Evolutionary conservation across 768 basidiomycete genomes (phyloP), one percentile per base, ranked within the genome.

Genomic region (Suillus occidentalis): DNA sequence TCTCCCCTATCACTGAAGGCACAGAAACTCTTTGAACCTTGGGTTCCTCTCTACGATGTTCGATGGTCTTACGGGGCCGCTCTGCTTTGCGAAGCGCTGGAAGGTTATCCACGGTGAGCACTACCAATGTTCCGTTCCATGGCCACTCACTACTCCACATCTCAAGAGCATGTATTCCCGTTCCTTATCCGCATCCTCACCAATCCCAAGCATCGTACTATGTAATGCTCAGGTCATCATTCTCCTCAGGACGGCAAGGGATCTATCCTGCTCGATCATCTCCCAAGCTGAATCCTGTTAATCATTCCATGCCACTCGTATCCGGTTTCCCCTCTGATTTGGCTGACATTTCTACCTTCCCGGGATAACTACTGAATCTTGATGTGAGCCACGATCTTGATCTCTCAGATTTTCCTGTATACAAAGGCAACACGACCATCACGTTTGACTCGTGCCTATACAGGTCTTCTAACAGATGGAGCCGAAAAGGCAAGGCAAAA

Each of bases 41-140:
- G 25, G 14, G 22, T 75, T 74, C 1, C 60, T 63, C 14, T 60
- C 47, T 36, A 73, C 74, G 0, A 40, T 73, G 20, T 74, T 74
- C 64, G 73, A 69, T 61, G 69, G 75, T 36, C 69, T 74, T 31
- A 7, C 71, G 40, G 74, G 75, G 18, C 62, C 64, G 28, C 16
- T 68, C 63, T 12, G 62, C 34, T 47, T 65, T 62, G 40, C 36
- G 63, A 36, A 58, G 58, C 34, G 65, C 63, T 49, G 50, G 61
- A 28, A 61, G 66, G 50, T 28, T 53, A 43, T 52, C 28, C 28
- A 63, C 66, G 65, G 72, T 66, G 65, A 68, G 58, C 25, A 28
- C 13, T 39, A 20, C 45, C 42, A 42, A 43, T 47, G 42, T 63
- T 63, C 31, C 63, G 53, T 12, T 59, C 37, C 52, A 28, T 39